phyloP scores from a whole-genome alignment of 306 rosid species.

The Trifolium subterraneum region DNA sequence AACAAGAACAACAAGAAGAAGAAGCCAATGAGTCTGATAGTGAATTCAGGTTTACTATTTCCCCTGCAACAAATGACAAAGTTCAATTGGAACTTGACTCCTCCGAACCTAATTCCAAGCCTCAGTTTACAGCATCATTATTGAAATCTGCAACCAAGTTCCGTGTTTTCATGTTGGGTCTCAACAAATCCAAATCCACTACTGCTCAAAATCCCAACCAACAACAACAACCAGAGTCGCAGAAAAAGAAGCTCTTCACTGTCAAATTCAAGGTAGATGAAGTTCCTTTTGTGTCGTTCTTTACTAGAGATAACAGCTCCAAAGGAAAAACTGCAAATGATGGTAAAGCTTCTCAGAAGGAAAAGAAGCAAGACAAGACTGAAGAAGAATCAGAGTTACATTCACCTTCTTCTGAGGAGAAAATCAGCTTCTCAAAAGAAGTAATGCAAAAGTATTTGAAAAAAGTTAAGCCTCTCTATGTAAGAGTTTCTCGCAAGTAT shows the following conservation, averaged over 20 bases:
- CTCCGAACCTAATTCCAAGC: constrained; percentile 63
- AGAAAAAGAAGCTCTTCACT: constrained; percentile 58
- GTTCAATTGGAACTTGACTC: constrained; percentile 59
- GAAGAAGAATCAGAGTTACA: constrained; percentile 39
- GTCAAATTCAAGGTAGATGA: constrained; percentile 86
- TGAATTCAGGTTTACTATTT: constrained; percentile 72
- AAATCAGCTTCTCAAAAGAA: constrained; percentile 67
- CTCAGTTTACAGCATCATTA: constrained; percentile 60
- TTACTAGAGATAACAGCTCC: constrained; percentile 80
- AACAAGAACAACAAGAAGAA: constrained; percentile 39
- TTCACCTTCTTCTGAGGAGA: constrained; percentile 55
- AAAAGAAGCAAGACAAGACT: constrained; percentile 25
- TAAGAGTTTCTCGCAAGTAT: constrained; percentile 67
- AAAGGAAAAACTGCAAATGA: constrained; percentile 27
- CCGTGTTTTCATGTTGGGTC: constrained; percentile 75
- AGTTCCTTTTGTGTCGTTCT: constrained; percentile 76
- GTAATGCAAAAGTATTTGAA: constrained; percentile 74
- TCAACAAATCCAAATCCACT: constrained; percentile 62
- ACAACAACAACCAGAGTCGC: constrained; percentile 21
- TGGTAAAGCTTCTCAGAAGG: constrained; percentile 26
- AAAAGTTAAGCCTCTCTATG: constrained; percentile 80
- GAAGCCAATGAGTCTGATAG: constrained; percentile 37
- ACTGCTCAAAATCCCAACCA: constrained; percentile 1
- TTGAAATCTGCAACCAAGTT: constrained; percentile 88
- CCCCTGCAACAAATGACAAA: constrained; percentile 63